Conservation (phyloP, 768 basidiomycete genomes). For the Boletus coccyginus region DNA sequence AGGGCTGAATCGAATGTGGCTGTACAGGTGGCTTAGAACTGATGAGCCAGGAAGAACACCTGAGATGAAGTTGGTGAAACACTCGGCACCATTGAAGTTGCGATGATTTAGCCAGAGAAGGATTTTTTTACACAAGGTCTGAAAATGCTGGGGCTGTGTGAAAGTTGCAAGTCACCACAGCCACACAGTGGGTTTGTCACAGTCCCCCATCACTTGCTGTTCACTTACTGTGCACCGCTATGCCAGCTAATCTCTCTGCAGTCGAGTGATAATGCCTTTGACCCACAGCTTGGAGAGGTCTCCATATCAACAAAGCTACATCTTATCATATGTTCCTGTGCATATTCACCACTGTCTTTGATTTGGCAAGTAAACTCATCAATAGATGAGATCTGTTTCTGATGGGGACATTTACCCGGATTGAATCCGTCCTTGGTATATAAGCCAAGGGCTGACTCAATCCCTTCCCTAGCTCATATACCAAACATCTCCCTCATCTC, state of each 20-base stretch:
- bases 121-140: neutral
- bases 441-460: constrained; percentile 5
- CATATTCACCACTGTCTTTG: constrained; percentile 2
- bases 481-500: neutral
- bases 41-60: no score
- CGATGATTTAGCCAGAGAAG: constrained; percentile 1
- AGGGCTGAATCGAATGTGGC: neutral
- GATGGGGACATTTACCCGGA: neutral
- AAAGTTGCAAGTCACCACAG: no score
- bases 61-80: neutral
- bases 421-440: constrained; percentile 7
- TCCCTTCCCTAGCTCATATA: neutral
- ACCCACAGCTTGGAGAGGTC: neutral
- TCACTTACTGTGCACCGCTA: constrained; percentile 6
- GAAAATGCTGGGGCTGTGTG: no score
- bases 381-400: neutral
- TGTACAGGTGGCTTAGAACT: neutral
- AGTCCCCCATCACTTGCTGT: constrained; percentile 14
- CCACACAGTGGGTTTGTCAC: no score
- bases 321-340: constrained; percentile 14
- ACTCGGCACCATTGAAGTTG: constrained; percentile 19
- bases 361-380: neutral
- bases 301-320: constrained; percentile 17
- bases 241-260: neutral
- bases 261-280: neutral